Conservation (phyloP, 2,329 filamentous ascomycete species). For the Apiospora koreana region DNA sequence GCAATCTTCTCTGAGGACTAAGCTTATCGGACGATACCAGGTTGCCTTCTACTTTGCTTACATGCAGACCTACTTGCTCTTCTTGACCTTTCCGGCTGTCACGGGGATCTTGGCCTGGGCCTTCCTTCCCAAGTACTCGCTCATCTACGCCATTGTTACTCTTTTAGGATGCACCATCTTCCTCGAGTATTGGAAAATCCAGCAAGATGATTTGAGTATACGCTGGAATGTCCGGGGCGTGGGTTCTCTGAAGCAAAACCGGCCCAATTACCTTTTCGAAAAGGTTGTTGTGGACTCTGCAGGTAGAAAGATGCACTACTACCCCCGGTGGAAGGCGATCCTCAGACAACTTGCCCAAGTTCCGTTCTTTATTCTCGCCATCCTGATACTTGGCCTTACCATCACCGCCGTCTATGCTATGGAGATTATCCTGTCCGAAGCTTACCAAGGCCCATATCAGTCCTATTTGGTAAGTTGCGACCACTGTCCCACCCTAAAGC, state of each 20-base stretch:
- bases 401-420: conserved; percentile 72
- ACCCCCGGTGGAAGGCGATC: conserved; percentile 65
- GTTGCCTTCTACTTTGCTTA: conserved; percentile 85
- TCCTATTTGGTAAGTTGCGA: conserved; percentile 54
- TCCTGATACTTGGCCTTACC: conserved; percentile 61
- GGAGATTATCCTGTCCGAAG: conserved; percentile 74
- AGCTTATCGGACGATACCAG: conserved; percentile 31
- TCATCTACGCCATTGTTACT: conserved; percentile 66
- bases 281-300: conserved; percentile 62
- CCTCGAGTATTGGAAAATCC: conserved; percentile 79
- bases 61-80: conserved; percentile 73
- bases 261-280: conserved; percentile 66
- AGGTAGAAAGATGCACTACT: conserved; percentile 62
- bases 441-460: conserved; percentile 71
- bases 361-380: conserved; percentile 65
- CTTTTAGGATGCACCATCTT: conserved; percentile 73
- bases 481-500: background rate
- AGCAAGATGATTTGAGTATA: conserved; percentile 69
- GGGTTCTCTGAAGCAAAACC: conserved; percentile 64
- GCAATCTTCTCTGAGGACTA: background rate
- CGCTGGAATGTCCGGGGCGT: conserved; percentile 74
- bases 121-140: conserved; percentile 66
- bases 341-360: conserved; percentile 67
- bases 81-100: conserved; percentile 68
- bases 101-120: conserved; percentile 71